These are phyloP conservation scores for Abrus precatorius DNA, from an alignment of 306 rosid species.

Conservation along the genomic window DNA sequence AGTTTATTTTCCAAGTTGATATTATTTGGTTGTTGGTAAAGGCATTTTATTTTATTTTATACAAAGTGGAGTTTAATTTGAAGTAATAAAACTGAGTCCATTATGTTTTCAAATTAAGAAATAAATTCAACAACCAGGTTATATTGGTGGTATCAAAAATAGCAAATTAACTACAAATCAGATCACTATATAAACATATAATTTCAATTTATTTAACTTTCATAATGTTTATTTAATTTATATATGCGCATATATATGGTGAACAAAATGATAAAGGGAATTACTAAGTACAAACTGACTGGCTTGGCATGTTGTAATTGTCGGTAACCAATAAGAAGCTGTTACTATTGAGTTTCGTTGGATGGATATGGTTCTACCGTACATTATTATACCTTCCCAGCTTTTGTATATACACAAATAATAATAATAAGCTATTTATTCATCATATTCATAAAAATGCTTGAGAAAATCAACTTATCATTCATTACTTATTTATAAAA, in stretches of 20 bases:
- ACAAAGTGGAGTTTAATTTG: not conserved
- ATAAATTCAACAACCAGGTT: not conserved
- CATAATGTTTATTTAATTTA: not conserved
- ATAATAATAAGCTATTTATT: not conserved
- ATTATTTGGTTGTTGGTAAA: conserved; percentile 1
- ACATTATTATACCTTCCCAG: not conserved
- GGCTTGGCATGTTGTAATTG: conserved; percentile 19
- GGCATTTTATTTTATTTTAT: not conserved
- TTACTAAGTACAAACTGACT: conserved; percentile 13
- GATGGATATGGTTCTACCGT: conserved; percentile 1
- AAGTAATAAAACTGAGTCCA: not conserved
- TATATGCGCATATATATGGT: not conserved
- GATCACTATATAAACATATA: not conserved
- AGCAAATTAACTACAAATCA: not conserved
- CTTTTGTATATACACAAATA: not conserved
- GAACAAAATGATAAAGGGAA: conserved; percentile 26
- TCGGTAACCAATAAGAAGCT: conserved; percentile 32
- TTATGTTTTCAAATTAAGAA: not conserved
- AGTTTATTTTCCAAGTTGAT: not conserved
- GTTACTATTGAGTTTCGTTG: conserved; percentile 10
- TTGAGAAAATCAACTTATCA: not conserved
- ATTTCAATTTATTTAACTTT: not conserved
- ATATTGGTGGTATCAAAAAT: not conserved
- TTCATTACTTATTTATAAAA: not conserved
- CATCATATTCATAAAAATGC: not conserved